Percentiles rank a stretch among this genome's conserved stretches.
These are phyloP conservation scores for Nicotiana rustica DNA, from an alignment of 305 asterid genomes.

Conservation along the genomic window DNA sequence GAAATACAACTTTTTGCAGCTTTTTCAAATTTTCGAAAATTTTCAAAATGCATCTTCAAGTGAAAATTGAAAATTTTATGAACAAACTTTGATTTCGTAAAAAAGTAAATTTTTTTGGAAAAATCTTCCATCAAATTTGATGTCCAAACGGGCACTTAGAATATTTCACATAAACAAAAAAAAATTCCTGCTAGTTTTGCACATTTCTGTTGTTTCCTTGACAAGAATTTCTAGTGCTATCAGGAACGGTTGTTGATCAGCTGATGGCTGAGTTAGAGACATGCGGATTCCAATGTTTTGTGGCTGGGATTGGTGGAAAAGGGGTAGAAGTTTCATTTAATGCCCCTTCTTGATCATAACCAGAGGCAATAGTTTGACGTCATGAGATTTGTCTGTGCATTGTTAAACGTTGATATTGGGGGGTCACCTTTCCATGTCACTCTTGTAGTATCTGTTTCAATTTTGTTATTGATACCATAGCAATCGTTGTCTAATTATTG, in stretches of 20 bases:
- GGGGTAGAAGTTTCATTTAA: conserved; percentile 83
- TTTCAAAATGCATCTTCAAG: too few species aligned
- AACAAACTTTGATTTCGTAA: too few species aligned
- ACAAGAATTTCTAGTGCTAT: conserved; percentile 64
- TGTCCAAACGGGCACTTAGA: too few species aligned
- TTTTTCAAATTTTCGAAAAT: too few species aligned
- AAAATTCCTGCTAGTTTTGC: not conserved
- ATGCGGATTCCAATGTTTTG: conserved; percentile 77
- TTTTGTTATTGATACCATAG: too few species aligned
- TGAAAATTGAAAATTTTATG: too few species aligned
- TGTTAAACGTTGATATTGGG: not conserved
- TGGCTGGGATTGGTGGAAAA: conserved; percentile 88
- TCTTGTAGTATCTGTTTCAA: too few species aligned
- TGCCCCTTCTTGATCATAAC: conserved; percentile 50
- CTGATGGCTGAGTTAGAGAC: conserved; percentile 74
- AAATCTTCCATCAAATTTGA: too few species aligned
- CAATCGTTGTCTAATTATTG: too few species aligned
- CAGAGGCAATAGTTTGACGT: not conserved
- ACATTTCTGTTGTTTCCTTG: conserved; percentile 45
- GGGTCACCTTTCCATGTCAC: not conserved
- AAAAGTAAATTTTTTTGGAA: too few species aligned
- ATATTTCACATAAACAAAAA: not conserved
- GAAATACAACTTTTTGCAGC: too few species aligned
- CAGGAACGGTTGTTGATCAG: conserved; percentile 82
- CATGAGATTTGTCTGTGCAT: not conserved